phyloP scores from a whole-genome alignment of 176 grass and related monocot species.

The Zoysia japonica region DNA sequence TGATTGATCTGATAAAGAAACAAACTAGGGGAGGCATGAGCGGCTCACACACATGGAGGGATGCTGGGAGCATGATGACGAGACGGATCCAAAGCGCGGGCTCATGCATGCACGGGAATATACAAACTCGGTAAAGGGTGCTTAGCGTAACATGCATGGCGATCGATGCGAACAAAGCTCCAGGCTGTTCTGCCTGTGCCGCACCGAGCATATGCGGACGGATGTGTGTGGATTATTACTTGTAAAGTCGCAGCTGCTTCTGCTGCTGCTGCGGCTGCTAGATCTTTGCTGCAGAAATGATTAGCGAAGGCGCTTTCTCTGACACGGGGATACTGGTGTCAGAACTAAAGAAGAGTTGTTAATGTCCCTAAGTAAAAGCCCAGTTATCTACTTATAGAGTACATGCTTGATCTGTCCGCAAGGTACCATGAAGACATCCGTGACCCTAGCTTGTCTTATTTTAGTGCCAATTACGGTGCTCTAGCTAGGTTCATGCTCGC shows the following conservation, averaged over 20 bases:
- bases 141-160: conserved; percentile 28
- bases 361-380: not conserved
- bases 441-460: not conserved
- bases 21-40: not conserved
- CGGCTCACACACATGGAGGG: conserved; percentile 31
- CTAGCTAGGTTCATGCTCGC: not conserved
- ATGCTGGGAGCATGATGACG: conserved; percentile 34
- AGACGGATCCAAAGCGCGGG: conserved; percentile 24
- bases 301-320: conserved; percentile 28
- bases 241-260: not conserved
- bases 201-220: not conserved
- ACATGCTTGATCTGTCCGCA: too few species aligned
- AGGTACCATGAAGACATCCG: not conserved
- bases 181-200: conserved; percentile 25
- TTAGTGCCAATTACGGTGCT: not conserved
- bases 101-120: not conserved
- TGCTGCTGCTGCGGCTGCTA: not conserved
- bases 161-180: conserved; percentile 4
- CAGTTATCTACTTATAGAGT: not conserved
- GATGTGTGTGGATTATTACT: not conserved
- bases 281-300: conserved; percentile 41
- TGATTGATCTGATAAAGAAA: conserved; percentile 23
- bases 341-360: conserved; percentile 12
- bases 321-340: conserved; percentile 33
- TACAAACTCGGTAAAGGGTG: not conserved